phyloP scores from a whole-genome alignment of 306 rosid genomes.

The Quercus rubra region DNA sequence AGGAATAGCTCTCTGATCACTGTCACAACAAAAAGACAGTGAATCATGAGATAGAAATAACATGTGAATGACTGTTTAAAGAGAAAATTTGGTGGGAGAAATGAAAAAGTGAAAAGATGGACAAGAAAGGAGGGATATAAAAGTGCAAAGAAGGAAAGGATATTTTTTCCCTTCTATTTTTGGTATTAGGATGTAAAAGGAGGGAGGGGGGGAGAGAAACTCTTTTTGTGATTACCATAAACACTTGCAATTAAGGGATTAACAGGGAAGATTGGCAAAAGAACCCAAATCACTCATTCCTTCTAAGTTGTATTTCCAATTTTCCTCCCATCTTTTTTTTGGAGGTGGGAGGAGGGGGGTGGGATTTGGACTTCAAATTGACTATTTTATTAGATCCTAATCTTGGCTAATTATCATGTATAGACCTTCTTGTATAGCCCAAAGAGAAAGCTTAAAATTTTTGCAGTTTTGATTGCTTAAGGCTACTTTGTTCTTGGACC shows the following conservation, averaged over 20 bases:
- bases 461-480: background rate
- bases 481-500: background rate
- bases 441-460: background rate
- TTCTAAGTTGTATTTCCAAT: background rate
- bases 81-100: background rate
- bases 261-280: background rate
- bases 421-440: background rate
- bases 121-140: background rate
- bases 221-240: background rate
- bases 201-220: too few species aligned
- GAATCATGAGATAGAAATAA: background rate
- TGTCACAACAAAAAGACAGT: background rate
- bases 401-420: background rate
- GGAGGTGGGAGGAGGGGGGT: too few species aligned
- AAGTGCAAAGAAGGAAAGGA: background rate
- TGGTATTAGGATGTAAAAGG: background rate
- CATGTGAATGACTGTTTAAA: background rate
- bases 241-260: background rate
- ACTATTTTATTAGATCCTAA: background rate
- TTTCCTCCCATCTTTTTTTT: background rate
- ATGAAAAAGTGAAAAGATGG: background rate
- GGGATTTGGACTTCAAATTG: background rate
- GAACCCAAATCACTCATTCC: background rate
- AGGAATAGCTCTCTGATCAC: background rate
- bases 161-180: background rate